phyloP scores from a whole-genome alignment of 169 alveolate genomes.

The Babesia gibsoni region DNA sequence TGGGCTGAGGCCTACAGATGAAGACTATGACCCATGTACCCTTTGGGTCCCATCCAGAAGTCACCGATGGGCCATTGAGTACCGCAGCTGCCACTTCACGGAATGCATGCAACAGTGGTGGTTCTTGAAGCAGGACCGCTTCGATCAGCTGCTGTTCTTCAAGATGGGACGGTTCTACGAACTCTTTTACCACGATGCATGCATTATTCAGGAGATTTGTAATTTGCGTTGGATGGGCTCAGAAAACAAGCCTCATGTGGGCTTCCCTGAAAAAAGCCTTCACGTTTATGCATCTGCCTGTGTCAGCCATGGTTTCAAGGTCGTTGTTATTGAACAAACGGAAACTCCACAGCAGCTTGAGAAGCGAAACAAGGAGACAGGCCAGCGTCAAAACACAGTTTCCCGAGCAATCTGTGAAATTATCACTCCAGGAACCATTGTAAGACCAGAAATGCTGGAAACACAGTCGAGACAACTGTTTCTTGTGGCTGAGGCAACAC shows the following conservation, averaged over 20 bases:
- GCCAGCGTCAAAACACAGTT: constrained; percentile 84
- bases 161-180: constrained; percentile 96
- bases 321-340: constrained; percentile 98
- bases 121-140: constrained; percentile 91
- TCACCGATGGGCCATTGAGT: constrained; percentile 80
- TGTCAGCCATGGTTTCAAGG: constrained; percentile 91
- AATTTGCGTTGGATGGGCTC: constrained; percentile 98
- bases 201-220: constrained; percentile 88
- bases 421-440: constrained; percentile 91
- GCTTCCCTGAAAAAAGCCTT: constrained; percentile 98
- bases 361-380: constrained; percentile 79
- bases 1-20: constrained; percentile 81
- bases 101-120: constrained; percentile 98
- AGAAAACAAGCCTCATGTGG: constrained; percentile 95
- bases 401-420: constrained; percentile 90
- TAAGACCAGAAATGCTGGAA: constrained; percentile 77
- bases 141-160: constrained; percentile 94
- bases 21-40: constrained; percentile 90
- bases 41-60: constrained; percentile 89
- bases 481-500: constrained; percentile 49
- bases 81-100: constrained; percentile 85
- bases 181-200: constrained; percentile 92
- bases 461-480: constrained; percentile 70
- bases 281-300: constrained; percentile 90
- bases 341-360: constrained; percentile 96